Evolutionary conservation across 371 early-diverging fungal species (phyloP).

Genomic region (Lichtheimia hyalospora): DNA sequence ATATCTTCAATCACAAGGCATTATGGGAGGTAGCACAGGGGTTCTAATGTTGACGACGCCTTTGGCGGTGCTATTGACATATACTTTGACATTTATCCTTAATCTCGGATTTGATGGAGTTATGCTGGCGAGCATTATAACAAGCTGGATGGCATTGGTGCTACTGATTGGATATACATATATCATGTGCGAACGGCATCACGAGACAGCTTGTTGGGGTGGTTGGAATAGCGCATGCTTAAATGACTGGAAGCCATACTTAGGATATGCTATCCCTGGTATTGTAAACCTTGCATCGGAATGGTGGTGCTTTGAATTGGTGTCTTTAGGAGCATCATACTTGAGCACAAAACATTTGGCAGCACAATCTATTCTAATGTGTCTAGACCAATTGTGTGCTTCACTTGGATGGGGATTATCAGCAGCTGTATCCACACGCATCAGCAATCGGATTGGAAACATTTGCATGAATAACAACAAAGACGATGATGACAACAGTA

Average conservation of each 20-base stretch:
- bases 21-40: slow-evolving; percentile 70
- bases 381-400: slow-evolving; percentile 59
- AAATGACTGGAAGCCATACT: slow-evolving; percentile 44
- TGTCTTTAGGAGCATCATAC: slow-evolving; percentile 62
- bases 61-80: slow-evolving; percentile 67
- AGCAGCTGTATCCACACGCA: slow-evolving; percentile 67
- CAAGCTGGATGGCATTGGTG: slow-evolving; percentile 60
- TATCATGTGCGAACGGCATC: slow-evolving; percentile 34
- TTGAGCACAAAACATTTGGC: slow-evolving; percentile 70
- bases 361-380: slow-evolving; percentile 74
- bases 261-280: slow-evolving; percentile 55
- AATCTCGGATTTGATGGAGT: slow-evolving; percentile 72
- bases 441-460: slow-evolving; percentile 68
- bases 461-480: too few relatives aligned
- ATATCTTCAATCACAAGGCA: slow-evolving; percentile 71
- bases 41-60: slow-evolving; percentile 67
- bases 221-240: slow-evolving; percentile 70
- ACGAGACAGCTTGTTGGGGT: slow-evolving; percentile 57
- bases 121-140: slow-evolving; percentile 67
- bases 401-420: slow-evolving; percentile 64
- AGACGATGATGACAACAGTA: neutral
- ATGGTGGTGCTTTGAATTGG: slow-evolving; percentile 60
- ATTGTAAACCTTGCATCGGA: slow-evolving; percentile 61
- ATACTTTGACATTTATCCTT: slow-evolving; percentile 61
- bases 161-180: slow-evolving; percentile 61